Conservation (phyloP, 306 rosid genomes). For the Nissolia schottii region DNA sequence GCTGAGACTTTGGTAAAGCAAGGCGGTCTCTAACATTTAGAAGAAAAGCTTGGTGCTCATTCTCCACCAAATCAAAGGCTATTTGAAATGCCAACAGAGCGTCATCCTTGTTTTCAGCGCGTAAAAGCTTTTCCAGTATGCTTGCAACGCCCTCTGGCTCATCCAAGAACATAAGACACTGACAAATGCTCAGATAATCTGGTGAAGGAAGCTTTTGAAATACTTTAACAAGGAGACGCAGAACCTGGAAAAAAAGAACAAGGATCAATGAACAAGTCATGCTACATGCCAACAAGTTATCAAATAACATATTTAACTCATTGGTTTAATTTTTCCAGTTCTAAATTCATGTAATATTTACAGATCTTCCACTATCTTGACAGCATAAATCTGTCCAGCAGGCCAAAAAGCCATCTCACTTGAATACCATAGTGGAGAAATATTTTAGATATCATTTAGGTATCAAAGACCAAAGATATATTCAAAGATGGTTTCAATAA, state of each 20-base stretch:
- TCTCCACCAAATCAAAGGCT: conserved; percentile 94
- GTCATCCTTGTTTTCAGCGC: conserved; percentile 85
- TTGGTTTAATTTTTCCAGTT: background rate
- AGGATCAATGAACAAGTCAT: background rate
- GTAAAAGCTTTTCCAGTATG: conserved; percentile 84
- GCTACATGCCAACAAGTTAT: background rate
- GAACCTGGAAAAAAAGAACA: conserved; percentile 52
- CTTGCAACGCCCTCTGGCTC: conserved; percentile 88
- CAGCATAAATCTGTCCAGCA: background rate
- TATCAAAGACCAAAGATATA: background rate
- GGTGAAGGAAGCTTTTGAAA: conserved; percentile 92
- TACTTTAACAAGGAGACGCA: conserved; percentile 89
- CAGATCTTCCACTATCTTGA: background rate
- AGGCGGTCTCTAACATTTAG: conserved; percentile 77
- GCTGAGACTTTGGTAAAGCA: conserved; percentile 54
- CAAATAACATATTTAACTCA: background rate
- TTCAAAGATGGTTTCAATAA: background rate
- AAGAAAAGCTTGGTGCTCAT: conserved; percentile 96
- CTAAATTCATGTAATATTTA: background rate
- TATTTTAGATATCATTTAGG: background rate
- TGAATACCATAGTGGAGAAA: background rate
- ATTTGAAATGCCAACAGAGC: conserved; percentile 92
- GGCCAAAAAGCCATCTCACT: background rate
- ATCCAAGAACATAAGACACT: conserved; percentile 95
- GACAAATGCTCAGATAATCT: conserved; percentile 94